These are phyloP conservation scores for Talaromyces atroroseus DNA, from an alignment of 2,329 filamentous ascomycete genomes.

Conservation along the genomic window DNA sequence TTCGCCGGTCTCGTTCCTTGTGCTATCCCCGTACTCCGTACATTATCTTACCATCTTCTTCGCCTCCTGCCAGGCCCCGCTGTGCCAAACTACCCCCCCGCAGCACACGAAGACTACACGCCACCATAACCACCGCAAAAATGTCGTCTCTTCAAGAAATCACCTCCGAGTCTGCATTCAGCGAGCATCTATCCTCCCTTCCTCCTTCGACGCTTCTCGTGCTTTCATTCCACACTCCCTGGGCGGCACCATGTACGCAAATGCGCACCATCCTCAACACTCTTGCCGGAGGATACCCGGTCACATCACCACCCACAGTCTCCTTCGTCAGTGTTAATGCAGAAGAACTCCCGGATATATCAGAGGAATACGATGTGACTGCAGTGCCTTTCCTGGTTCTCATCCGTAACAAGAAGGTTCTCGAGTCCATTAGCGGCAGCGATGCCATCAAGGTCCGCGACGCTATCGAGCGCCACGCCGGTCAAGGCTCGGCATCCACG, in stretches of 20 bases:
- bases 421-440: constrained; percentile 85
- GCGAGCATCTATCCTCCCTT: constrained; percentile 59
- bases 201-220: constrained; percentile 68
- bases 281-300: constrained; percentile 79
- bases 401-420: constrained; percentile 64
- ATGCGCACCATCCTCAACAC: constrained; percentile 83
- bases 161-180: constrained; percentile 67
- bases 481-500: constrained; percentile 30
- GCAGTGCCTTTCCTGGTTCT: constrained; percentile 91
- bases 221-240: constrained; percentile 92
- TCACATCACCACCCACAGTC: constrained; percentile 59
- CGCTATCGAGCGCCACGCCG: constrained; percentile 78
- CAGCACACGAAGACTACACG: neutral
- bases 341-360: constrained; percentile 87
- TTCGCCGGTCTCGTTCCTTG: too few relatives aligned
- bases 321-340: constrained; percentile 89
- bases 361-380: constrained; percentile 87
- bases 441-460: constrained; percentile 79
- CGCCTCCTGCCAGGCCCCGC: neutral
- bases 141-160: constrained; percentile 79
- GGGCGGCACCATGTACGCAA: constrained; percentile 92
- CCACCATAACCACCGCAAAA: constrained; percentile 17
- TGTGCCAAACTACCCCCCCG: neutral
- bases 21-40: too few relatives aligned
- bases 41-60: too few relatives aligned